Conservation (phyloP, 106 monocot genomes). For the Phalaenopsis aphrodite region DNA sequence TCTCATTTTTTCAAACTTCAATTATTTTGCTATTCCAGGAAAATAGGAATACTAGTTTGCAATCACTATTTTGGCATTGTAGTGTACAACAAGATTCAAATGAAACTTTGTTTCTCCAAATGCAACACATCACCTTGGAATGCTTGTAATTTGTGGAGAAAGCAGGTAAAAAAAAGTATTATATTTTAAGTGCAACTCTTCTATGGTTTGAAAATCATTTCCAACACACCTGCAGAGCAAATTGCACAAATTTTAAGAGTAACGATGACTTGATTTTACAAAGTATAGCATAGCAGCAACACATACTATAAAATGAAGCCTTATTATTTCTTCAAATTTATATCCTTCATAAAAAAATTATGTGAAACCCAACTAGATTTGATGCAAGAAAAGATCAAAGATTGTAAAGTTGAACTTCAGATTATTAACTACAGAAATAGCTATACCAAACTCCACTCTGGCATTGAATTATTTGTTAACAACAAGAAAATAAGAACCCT, state of each 20-base stretch:
- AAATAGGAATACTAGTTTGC: background rate
- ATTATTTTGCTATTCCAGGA: background rate
- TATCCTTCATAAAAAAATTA: background rate
- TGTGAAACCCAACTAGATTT: background rate
- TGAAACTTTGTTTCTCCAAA: background rate
- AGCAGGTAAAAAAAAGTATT: background rate
- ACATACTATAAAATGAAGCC: background rate
- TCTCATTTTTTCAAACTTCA: background rate
- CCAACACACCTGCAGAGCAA: background rate
- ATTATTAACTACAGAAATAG: background rate
- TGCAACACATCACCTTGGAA: background rate
- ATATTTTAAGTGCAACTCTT: background rate
- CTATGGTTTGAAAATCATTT: background rate
- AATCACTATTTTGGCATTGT: background rate
- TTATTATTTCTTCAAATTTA: background rate
- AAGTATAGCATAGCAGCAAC: background rate
- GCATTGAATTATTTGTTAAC: background rate
- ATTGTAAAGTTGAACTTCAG: background rate
- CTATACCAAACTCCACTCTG: background rate
- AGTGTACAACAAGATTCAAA: background rate
- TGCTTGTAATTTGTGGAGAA: background rate
- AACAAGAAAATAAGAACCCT: background rate
- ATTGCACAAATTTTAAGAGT: conserved; percentile 1
- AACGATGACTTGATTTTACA: background rate
- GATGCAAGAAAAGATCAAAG: background rate